Evolutionary conservation across 2,329 filamentous ascomycete genomes (phyloP), one percentile per base, ranked within the genome.

Genomic region (Alternaria infectoria): DNA sequence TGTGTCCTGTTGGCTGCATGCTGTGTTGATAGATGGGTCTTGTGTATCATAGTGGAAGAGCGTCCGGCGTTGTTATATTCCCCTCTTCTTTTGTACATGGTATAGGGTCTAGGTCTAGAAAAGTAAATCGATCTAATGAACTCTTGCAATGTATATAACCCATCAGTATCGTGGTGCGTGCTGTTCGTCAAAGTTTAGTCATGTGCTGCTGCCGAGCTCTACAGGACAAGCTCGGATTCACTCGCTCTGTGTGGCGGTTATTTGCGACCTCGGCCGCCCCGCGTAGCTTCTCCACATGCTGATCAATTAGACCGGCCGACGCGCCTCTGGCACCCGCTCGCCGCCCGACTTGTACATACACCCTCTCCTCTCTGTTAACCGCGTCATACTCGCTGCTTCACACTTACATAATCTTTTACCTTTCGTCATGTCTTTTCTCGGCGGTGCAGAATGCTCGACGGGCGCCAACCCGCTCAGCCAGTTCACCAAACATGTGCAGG

Each of bases 401-500:
- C 21, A 25, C 10, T 26, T 25, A 28, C 5, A 6, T 25, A 23
- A 12, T 21, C 5, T 9, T 25, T 13, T 19, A 52, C 23, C 25
- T 49, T 25, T 46, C 69, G 84, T 66, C 70, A 98, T 99, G 95
- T 97, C 95, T 59, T 98, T 99, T 81, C 87, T 98, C 75, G 93
- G 93, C 82, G 94, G 95, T 73, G 92, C 95, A 73, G 96, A 98
- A 84, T 99, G 96, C 86, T 98, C 95, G 60, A 96, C 96, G 66
- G 93, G 92, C 69, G 93, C 91, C 77, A 99, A 99, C 81, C 96
- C 96, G 61, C 89, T 99, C 75, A 95, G 93, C 79, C 96, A 98
- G 85, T 97, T 99, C 81, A 93, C 94, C 69, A 99, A 99, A 82
- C 94, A 97, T 81, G 93, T 96, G 61, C 92, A 96, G 78, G 93